Evolutionary conservation across 192 early-diverging fungal genomes (phyloP), one percentile per base, ranked within the genome.

Genomic region (Chytriomyces sp.): DNA sequence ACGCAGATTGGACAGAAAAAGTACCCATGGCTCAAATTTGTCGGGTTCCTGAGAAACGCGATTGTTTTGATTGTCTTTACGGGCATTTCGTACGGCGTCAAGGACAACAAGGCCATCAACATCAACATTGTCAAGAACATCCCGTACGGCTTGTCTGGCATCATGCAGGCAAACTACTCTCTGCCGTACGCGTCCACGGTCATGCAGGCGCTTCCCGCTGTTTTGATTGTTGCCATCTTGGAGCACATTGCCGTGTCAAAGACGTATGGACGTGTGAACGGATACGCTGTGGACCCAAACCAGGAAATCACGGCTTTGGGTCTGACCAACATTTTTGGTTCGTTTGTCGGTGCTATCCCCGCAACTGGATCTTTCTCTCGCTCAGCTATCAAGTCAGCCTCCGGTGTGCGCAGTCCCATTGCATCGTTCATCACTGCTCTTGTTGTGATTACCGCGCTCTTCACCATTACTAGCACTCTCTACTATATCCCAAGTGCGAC

Each of bases 321-420:
- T 44, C 43, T 91, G 23, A 91, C 93, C 46, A 98, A 98, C 85
- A 76, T 94, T 28, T 79, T 92, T 76, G 94, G 89, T 8, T 90
- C 92, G 8, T 96, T 97, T 82, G 93, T 98, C 81, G 87, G 90
- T 69, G 93, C 89, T 11, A 96, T 93, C 84, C 91, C 95, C 23
- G 88, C 93, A 1, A 96, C 96, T 13, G 96, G 95, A 49, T 95
- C 94, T 7, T 97, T 98, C 85, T 95, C 94, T 11, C 91, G 96
- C 57, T 92, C 93, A 0, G 94, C 95, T 61, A 89, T 98, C 81
- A 96, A 95, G 83, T 88, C 93, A 76, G 89, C 91, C 77, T 92
- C 94, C 9, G 96, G 96, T 18, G 91, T 92, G 46, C 85, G 90
- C 59, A 92, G 93, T 7, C 94, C 95, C 7, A 79, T 94, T 23